Percentiles rank a stretch among this genome's conserved stretches.
Evolutionary conservation across 2,329 filamentous ascomycete species (phyloP).

Genomic region (Talaromyces sp.): DNA sequence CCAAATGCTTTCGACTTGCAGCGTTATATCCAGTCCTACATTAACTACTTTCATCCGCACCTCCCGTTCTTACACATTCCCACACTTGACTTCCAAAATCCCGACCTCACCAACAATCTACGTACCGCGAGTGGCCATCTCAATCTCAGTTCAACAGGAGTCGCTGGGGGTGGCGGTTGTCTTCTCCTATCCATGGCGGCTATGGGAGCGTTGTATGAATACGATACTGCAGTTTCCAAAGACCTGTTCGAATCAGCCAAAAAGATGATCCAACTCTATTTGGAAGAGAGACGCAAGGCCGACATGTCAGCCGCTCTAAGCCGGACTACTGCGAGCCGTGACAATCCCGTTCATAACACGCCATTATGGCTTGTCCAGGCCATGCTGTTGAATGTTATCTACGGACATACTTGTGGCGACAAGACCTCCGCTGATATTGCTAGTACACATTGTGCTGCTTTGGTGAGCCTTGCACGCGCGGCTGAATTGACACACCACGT

Average conservation of each 20-base stretch:
- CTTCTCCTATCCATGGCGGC: slow-evolving; percentile 83
- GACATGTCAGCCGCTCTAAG: slow-evolving; percentile 65
- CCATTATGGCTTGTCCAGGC: slow-evolving; percentile 95
- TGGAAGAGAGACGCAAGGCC: slow-evolving; percentile 84
- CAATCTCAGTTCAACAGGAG: slow-evolving; percentile 53
- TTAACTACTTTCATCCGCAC: slow-evolving; percentile 90
- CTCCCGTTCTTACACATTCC: slow-evolving; percentile 91
- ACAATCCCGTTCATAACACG: slow-evolving; percentile 67
- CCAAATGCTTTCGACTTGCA: slow-evolving; percentile 83
- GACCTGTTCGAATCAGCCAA: slow-evolving; percentile 90
- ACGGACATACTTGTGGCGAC: slow-evolving; percentile 91
- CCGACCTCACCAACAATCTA: slow-evolving; percentile 60
- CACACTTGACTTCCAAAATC: slow-evolving; percentile 83
- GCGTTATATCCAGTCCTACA: slow-evolving; percentile 84
- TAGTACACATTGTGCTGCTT: slow-evolving; percentile 82
- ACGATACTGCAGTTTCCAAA: slow-evolving; percentile 73
- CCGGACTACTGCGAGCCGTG: slow-evolving; percentile 51
- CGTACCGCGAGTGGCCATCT: slow-evolving; percentile 54
- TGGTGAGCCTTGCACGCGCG: slow-evolving; percentile 86
- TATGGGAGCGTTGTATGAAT: slow-evolving; percentile 83
- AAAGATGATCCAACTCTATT: slow-evolving; percentile 88
- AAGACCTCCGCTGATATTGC: slow-evolving; percentile 88
- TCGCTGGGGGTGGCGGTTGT: slow-evolving; percentile 77
- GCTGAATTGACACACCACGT: slow-evolving; percentile 65
- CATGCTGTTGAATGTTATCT: slow-evolving; percentile 94